Evolutionary conservation across 768 basidiomycete species (phyloP).

Genomic region (Sporobolomyces pararoseus): DNA sequence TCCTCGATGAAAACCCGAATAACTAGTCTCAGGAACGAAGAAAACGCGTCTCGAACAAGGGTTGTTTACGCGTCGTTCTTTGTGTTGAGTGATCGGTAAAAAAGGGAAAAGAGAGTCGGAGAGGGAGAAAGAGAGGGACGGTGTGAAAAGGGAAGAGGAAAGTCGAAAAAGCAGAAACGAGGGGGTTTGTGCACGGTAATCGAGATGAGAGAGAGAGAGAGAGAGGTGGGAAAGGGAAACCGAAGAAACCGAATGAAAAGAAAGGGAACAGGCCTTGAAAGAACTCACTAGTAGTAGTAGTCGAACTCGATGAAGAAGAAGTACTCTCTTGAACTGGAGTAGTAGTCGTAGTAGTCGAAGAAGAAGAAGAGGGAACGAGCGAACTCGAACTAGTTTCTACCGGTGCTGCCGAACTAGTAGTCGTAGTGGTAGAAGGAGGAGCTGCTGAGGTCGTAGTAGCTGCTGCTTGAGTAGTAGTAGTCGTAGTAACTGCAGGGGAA

Average conservation of each 20-base stretch:
- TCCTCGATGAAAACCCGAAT: no score
- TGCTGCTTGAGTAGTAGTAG: neutral
- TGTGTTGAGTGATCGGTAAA: slow-evolving; percentile 2
- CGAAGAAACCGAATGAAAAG: no score
- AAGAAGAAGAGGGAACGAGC: neutral
- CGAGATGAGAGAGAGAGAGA: no score
- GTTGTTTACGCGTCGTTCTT: neutral
- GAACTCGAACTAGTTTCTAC: neutral
- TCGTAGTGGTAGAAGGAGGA: neutral
- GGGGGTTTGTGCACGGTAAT: no score
- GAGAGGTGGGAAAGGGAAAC: no score
- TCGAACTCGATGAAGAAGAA: neutral
- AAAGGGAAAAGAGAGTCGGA: neutral
- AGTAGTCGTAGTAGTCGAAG: slow-evolving; percentile 14
- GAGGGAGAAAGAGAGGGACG: neutral
- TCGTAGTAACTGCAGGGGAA: neutral
- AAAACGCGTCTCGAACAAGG: no score
- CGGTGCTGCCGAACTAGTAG: neutral
- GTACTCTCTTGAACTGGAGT: slow-evolving; percentile 2
- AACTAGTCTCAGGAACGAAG: no score
- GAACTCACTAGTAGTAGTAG: slow-evolving; percentile 12
- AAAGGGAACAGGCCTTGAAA: no score
- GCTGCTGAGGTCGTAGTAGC: neutral
- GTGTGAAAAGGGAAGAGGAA: neutral
- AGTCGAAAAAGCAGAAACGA: neutral